phyloP scores from a whole-genome alignment of 345 rosid species.

The Boechera stricta region DNA sequence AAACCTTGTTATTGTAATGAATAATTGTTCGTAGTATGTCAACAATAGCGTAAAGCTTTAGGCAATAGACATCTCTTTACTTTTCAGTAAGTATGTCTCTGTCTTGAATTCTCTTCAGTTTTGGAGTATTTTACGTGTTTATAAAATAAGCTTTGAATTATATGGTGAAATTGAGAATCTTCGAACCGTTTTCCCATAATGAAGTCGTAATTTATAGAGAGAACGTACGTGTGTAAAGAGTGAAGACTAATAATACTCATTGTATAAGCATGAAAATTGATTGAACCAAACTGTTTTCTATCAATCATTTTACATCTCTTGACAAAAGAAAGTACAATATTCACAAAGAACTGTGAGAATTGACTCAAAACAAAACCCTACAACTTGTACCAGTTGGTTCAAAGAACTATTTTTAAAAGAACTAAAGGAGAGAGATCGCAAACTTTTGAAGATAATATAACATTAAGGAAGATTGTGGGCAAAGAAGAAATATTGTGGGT shows the following conservation, averaged over 20 bases:
- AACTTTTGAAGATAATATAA: no score
- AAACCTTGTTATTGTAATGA: constrained; percentile 10
- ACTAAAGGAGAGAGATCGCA: no score
- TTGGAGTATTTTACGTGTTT: constrained; percentile 18
- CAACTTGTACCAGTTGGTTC: no score
- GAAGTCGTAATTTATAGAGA: not conserved
- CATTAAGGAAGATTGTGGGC: no score
- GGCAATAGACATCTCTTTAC: constrained; percentile 27
- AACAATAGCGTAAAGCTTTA: constrained; percentile 39
- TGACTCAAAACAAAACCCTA: no score
- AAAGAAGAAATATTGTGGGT: no score
- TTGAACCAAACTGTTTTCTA: not conserved
- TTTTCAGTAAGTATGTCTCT: constrained; percentile 14
- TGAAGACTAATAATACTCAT: no score
- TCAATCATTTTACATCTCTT: not conserved
- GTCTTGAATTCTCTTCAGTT: constrained; percentile 29
- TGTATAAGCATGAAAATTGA: no score
- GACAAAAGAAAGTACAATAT: not conserved
- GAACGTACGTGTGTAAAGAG: no score
- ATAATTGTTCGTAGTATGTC: constrained; percentile 24
- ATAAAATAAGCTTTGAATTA: not conserved
- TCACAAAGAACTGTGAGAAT: not conserved
- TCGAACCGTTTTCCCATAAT: not conserved
- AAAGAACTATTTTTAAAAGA: no score
- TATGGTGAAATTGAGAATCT: not conserved